A percentile compares a stretch with the other conserved stretches of the same genome.
These are phyloP conservation scores for Magnaporthiopsis incrustans DNA, from an alignment of 2,329 filamentous ascomycete species.

Conservation along the genomic window DNA sequence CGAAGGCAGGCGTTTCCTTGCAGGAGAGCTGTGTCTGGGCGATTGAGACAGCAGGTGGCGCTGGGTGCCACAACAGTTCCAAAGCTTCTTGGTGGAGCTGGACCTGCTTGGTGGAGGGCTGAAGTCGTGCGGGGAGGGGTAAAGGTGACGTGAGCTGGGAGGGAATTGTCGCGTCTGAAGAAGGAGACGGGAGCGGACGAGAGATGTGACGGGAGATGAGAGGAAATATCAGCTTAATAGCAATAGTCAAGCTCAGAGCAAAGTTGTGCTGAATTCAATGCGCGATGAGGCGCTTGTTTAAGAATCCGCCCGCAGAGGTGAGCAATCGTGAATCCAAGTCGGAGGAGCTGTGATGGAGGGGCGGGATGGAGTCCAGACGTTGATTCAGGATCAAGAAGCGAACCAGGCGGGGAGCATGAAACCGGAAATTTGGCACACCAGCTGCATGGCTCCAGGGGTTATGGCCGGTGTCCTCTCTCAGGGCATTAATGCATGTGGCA, in stretches of 20 bases:
- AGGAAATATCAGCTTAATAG: not conserved
- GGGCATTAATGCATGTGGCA: not conserved
- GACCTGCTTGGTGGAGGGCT: not conserved
- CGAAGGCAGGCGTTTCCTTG: too few species aligned
- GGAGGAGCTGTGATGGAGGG: not conserved
- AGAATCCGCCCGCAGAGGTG: not conserved
- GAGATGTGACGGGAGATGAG: not conserved
- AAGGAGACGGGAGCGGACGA: not conserved
- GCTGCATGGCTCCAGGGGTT: not conserved
- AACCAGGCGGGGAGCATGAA: not conserved
- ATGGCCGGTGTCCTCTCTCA: not conserved
- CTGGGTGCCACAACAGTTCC: not conserved
- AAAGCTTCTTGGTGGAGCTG: not conserved
- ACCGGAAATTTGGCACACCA: not conserved
- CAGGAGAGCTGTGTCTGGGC: too few species aligned
- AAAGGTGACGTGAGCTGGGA: not conserved
- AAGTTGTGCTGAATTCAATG: not conserved
- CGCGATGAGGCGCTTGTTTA: not conserved
- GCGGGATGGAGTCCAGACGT: not conserved
- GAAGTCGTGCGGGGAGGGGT: not conserved
- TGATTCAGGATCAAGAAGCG: not conserved
- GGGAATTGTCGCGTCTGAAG: not conserved
- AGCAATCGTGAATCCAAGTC: not conserved
- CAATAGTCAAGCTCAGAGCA: not conserved
- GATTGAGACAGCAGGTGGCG: too few species aligned